A percentile compares a stretch with the other conserved stretches of the same genome.
phyloP scores from a whole-genome alignment of 2,329 filamentous ascomycete species.

The Hyphodiscus sp. region DNA sequence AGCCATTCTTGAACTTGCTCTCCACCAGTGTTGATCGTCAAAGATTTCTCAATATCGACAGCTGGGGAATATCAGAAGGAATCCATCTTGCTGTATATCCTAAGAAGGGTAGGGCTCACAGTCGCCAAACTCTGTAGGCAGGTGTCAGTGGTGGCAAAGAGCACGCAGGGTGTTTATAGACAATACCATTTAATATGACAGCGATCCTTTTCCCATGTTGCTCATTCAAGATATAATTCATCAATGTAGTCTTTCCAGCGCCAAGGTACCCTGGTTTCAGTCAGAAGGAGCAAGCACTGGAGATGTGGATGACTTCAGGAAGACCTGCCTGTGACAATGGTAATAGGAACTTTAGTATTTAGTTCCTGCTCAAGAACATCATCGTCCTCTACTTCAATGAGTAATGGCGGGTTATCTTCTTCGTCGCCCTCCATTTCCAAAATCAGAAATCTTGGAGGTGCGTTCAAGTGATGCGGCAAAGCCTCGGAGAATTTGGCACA shows the following conservation, averaged over 20 bases:
- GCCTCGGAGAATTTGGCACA: neutral
- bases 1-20: constrained; percentile 90
- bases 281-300: neutral
- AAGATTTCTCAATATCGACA: constrained; percentile 89
- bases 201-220: constrained; percentile 97
- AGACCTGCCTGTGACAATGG: constrained; percentile 68
- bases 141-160: constrained; percentile 9
- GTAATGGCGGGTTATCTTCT: constrained; percentile 58
- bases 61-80: constrained; percentile 37
- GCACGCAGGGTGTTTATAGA: neutral
- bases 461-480: neutral
- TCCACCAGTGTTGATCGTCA: constrained; percentile 81
- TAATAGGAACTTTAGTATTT: constrained; percentile 69
- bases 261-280: constrained; percentile 73
- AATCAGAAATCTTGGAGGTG: neutral
- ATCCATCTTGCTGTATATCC: neutral
- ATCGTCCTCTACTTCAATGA: constrained; percentile 43
- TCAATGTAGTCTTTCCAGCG: constrained; percentile 87
- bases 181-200: constrained; percentile 81
- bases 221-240: constrained; percentile 93
- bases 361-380: constrained; percentile 39
- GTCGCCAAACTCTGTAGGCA: constrained; percentile 64
- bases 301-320: neutral
- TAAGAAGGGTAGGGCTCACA: constrained; percentile 44
- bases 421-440: constrained; percentile 56